Conservation (phyloP, 257 asterid genomes). For the Nicotiana undulata region DNA sequence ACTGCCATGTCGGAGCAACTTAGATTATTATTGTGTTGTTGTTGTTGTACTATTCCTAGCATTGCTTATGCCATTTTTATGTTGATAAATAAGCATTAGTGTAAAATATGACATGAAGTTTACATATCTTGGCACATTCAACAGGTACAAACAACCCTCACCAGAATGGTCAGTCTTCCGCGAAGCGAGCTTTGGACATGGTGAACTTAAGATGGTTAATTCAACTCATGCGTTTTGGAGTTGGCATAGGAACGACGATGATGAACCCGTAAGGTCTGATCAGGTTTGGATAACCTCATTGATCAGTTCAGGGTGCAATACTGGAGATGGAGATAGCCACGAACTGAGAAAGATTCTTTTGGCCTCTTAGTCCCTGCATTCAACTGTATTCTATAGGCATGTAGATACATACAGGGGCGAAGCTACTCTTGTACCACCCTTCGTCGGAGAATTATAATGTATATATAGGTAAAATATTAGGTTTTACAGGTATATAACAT, state of each 20-base stretch:
- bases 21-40: too few relatives aligned
- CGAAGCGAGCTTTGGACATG: conserved; percentile 97
- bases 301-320: conserved; percentile 43
- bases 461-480: too few relatives aligned
- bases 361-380: background rate
- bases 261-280: conserved; percentile 70
- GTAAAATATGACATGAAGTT: background rate
- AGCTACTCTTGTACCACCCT: too few relatives aligned
- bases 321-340: conserved; percentile 13
- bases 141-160: conserved; percentile 51
- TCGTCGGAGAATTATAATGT: background rate
- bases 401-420: background rate
- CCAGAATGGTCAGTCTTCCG: conserved; percentile 88
- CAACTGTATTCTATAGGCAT: background rate
- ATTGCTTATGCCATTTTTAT: background rate
- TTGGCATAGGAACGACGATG: conserved; percentile 90
- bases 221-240: conserved; percentile 87
- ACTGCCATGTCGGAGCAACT: too few relatives aligned
- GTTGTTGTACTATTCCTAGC: background rate
- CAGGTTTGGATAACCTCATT: conserved; percentile 71
- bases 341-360: background rate
- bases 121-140: background rate
- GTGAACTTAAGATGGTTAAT: conserved; percentile 63
- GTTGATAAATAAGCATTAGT: background rate
- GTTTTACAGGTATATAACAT: too few relatives aligned